Evolutionary conservation across 768 basidiomycete species (phyloP), one percentile per base, ranked within the genome.

Genomic region (Serpula lacrymans): DNA sequence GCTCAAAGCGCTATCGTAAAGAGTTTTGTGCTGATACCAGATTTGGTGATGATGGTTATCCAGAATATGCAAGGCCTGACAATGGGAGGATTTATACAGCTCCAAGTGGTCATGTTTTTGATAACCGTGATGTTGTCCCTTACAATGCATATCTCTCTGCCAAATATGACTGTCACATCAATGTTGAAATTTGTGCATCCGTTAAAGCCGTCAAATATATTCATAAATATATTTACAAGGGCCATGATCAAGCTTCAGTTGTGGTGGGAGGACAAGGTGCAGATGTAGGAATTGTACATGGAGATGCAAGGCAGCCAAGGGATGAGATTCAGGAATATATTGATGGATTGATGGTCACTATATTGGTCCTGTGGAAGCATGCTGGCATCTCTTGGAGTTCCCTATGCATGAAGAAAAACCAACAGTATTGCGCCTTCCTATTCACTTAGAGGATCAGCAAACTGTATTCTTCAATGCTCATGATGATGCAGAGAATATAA

Each of bases 201-300:
- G 47, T 77, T 26, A 55, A 54, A 6, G 48, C 70, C 3, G 37
- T 71, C 51, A 73, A 74, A 39, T 78, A 78, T 37, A 50, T 67
- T 13, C 61, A 63, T 54, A 76, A 77, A 49, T 76, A 76, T 49
- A 55, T 75, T 14, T 62, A 74, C 54, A 79, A 78, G 47, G 74
- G 77, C 6, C 47, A 46, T 42, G 72, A 78, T 47, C 49, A 55
- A 7, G 58, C 61, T 1, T 67, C 69, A n/a, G n/a, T n/a, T n/a
- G n/a, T n/a, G n/a, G n/a, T n/a, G n/a, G n/a, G n/a, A n/a, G n/a
- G n/a, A n/a, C n/a, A n/a, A n/a, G n/a, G n/a, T n/a, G n/a, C n/a
- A n/a, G n/a, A n/a, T n/a, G n/a, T n/a, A n/a, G n/a, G n/a, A n/a
- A n/a, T n/a, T n/a, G n/a, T n/a, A n/a, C 1, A 12, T 73, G 24